Evolutionary conservation across 73 alveolate species (phyloP).

Genomic region (Tetrahymena thermophila): DNA sequence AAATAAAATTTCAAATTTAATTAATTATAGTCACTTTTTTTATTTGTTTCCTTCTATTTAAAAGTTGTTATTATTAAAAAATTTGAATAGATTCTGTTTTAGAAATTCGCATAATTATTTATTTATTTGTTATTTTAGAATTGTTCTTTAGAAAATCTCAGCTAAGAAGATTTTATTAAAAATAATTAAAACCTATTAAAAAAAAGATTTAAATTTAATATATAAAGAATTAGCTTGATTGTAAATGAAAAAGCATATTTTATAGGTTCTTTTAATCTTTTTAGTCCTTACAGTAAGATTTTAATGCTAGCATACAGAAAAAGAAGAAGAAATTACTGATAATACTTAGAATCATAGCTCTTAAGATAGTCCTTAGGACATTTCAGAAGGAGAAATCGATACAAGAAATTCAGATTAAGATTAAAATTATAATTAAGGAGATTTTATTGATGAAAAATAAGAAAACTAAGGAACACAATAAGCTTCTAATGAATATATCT

Average conservation of each 20-base stretch:
- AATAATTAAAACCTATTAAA: background rate
- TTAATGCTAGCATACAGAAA: background rate
- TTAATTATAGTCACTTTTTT: too few species aligned
- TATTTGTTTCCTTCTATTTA: too few species aligned
- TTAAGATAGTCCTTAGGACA: background rate
- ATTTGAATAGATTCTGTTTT: background rate
- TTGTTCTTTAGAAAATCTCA: background rate
- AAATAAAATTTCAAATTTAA: too few species aligned
- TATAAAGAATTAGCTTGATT: background rate
- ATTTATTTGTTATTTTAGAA: background rate
- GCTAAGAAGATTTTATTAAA: background rate
- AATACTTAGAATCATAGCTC: background rate
- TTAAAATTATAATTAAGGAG: background rate
- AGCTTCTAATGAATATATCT: background rate
- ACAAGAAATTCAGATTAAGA: background rate
- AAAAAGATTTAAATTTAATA: too few species aligned
- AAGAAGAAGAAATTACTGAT: background rate
- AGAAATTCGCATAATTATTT: background rate
- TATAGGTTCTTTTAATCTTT: background rate
- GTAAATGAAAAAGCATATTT: background rate
- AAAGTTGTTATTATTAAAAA: too few species aligned
- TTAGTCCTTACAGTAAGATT: background rate
- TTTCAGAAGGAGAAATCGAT: background rate
- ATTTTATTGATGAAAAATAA: background rate
- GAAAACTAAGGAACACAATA: background rate